Evolutionary conservation across 2,329 filamentous ascomycete genomes (phyloP), one percentile per base, ranked within the genome.

Genomic region (Fusarium tupiense): DNA sequence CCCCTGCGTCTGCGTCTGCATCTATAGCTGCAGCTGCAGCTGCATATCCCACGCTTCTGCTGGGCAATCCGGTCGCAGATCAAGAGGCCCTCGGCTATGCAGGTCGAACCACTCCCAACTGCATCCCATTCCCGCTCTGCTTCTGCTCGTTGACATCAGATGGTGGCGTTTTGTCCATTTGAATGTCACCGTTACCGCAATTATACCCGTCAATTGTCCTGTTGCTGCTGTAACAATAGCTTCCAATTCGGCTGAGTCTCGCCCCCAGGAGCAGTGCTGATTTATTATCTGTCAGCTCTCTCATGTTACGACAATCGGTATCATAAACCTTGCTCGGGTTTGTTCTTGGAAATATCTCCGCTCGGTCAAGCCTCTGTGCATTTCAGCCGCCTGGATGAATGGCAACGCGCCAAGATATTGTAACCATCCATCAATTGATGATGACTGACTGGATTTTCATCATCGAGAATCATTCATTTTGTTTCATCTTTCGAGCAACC

Each of bases 1-100:
- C 60, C 66, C 67, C 67, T 64, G 58, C 59, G 40, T 68, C 72
- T 77, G 16, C 35, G 17, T 37, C 35, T 37, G 17, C 17, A 37
- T 24, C 66, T 60, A 40, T 35, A 41, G 53, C 73, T 59, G 31
- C 11, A 43, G 26, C 53, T 56, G 37, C 37, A 56, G 53, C 53
- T 56, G 53, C 56, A 59, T 52, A 78, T 78, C 77, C 76, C 77
- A 77, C 75, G 77, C 78, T 80, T 79, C 76, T 79, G 81, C 80
- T 81, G 75, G 76, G 69, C 76, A 76, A 69, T 71, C 54, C 71
- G 80, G 80, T 74, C 80, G 81, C 81, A 83, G 79, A 80, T 79
- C 75, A 72, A 78, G 80, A 79, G 81, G 72, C 81, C 81, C 79
- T 83, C 82, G 81, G 81, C 72, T 83, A 83, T 83, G 82, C 82